Evolutionary conservation across 495 filamentous ascomycete genomes (phyloP), one percentile per base, ranked within the genome.

Genomic region (Penicillium daleae): DNA sequence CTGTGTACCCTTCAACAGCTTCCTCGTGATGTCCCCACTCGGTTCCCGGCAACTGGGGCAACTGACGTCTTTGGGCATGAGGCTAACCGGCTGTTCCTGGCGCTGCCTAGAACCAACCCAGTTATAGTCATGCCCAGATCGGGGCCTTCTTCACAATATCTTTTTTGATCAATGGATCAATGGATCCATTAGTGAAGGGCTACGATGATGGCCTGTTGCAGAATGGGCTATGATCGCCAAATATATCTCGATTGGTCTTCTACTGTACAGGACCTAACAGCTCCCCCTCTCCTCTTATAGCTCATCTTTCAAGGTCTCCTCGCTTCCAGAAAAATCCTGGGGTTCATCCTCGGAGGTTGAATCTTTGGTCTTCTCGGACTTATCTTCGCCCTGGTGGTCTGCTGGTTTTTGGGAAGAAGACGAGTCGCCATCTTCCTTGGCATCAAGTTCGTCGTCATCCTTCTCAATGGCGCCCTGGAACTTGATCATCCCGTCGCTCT

Each of bases 251-350:
- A 50, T 50, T 29, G 24, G 12, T 35, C 31, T n/a, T 59, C 26
- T 66, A 63, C 44, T 61, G 46, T 60, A 65, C 54, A 67, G 35
- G 26, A 29, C 31, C 26, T 12, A 17, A 31, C 8, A 9, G 17
- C 12, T 32, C n/a, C 49, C 5, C 22, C 10, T 4, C 32, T n/a
- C 15, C 22, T 60, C 60, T 73, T 69, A 87, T 71, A 86, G 66
- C 63, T 87, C 85, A 63, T 87, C 82, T 62, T 83, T 83, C 57
- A 81, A 85, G 6, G 77, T 73, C 71, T 86, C 83, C 66, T 85
- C 74, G 60, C 80, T 82, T 4, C 80, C 82, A 35, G 70, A 70
- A n/a, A 39, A 24, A 31, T 77, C 55, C 9, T 62, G 74, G 0
- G 56, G 6, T 46, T 73, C 62, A 15, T 48, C 56, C 9, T 63